Percentiles rank a stretch among this genome's conserved stretches.
Evolutionary conservation across 257 asterid species (phyloP).

Genomic region (Verbascum thapsus): DNA sequence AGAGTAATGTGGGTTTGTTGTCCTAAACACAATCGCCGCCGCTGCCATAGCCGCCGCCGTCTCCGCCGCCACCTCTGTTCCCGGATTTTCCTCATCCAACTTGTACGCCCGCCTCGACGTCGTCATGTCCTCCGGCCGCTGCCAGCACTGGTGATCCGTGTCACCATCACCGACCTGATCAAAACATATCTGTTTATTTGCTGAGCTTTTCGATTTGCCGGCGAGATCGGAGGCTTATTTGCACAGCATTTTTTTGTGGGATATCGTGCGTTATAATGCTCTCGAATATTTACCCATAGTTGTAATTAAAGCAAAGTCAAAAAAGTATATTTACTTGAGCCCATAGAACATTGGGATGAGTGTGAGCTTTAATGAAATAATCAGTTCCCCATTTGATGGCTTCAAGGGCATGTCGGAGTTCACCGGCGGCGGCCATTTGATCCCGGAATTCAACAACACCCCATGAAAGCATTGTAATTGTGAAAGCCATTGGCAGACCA

Average conservation of each 20-base stretch:
- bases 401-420: slow-evolving; percentile 66
- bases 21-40: slow-evolving; percentile 59
- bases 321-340: slow-evolving; percentile 71
- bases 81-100: slow-evolving; percentile 59
- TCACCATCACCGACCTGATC: slow-evolving; percentile 74
- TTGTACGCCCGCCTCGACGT: slow-evolving; percentile 70
- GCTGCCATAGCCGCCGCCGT: slow-evolving; percentile 81
- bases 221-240: slow-evolving; percentile 46
- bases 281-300: no score
- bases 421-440: slow-evolving; percentile 58
- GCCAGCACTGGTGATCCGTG: slow-evolving; percentile 80
- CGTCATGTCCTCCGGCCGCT: slow-evolving; percentile 77
- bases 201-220: slow-evolving; percentile 28
- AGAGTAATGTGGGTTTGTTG: slow-evolving; percentile 65
- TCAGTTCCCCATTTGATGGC: slow-evolving; percentile 97
- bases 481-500: slow-evolving; percentile 90
- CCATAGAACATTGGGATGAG: slow-evolving; percentile 82
- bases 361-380: slow-evolving; percentile 87
- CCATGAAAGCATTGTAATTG: slow-evolving; percentile 83
- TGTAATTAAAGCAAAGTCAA: not conserved
- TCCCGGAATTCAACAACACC: slow-evolving; percentile 56
- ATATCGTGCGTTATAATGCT: slow-evolving; percentile 1
- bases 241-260: slow-evolving; percentile 11
- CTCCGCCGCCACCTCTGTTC: slow-evolving; percentile 70
- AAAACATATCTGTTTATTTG: slow-evolving; percentile 22